Evolutionary conservation across 306 rosid species (phyloP).

Genomic region (Senna tora): DNA sequence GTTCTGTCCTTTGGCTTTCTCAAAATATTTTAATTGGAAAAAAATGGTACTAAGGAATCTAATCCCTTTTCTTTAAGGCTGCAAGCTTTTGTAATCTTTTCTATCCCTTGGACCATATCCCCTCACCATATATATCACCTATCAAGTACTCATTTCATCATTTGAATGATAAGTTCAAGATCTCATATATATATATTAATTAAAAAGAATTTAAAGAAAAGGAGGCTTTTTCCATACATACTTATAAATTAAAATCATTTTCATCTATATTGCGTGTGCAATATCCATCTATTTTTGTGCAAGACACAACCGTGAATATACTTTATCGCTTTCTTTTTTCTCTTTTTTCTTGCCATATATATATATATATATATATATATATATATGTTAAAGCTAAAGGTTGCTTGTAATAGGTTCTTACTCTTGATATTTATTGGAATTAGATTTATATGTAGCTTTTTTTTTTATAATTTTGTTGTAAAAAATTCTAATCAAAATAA

Average conservation of each 20-base stretch:
- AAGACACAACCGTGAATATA: too few relatives aligned
- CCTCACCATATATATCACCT: constrained; percentile 36
- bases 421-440: too few relatives aligned
- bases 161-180: not conserved
- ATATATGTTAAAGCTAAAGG: not conserved
- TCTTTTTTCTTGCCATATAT: not conserved
- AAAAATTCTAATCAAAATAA: too few relatives aligned
- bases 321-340: not conserved
- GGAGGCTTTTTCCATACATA: too few relatives aligned
- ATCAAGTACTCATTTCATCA: constrained; percentile 25
- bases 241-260: too few relatives aligned
- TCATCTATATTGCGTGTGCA: not conserved
- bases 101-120: constrained; percentile 46
- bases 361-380: too few relatives aligned
- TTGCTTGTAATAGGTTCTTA: not conserved
- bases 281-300: not conserved
- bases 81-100: constrained; percentile 48
- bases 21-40: constrained; percentile 23
- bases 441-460: too few relatives aligned
- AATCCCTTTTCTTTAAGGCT: constrained; percentile 47
- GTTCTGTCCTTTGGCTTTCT: constrained; percentile 35
- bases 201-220: too few relatives aligned
- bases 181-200: not conserved
- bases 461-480: too few relatives aligned
- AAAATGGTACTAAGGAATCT: constrained; percentile 54